Evolutionary conservation across 345 rosid genomes (phyloP), one percentile per base, ranked within the genome.

Genomic region (Jatropha curcas): DNA sequence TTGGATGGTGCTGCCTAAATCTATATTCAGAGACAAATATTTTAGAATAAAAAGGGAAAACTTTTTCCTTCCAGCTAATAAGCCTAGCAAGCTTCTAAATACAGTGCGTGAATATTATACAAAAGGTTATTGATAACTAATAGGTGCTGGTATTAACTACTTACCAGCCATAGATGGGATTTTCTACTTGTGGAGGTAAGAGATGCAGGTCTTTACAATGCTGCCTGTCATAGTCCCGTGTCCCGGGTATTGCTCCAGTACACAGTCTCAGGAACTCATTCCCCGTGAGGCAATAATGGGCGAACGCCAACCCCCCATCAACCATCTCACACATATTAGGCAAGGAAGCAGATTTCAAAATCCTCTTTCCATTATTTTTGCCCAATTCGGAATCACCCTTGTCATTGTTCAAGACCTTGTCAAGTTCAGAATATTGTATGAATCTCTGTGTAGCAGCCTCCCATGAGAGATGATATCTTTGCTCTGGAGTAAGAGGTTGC

Each of bases 401-500:
- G 7, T 68, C 79, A 17, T 76, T 46, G 41, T 76, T 84, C 64
- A 95, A 60, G 78, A 95, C 60, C 75, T 66, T 87, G 65, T 86
- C 90, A 1, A 95, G 94, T 56, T 91, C 98, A 0, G 99, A 92
- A 70, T 86, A 86, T 72, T 92, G 92, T 76, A 86, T 77, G 75
- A 95, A 95, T 82, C 98, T 92, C 71, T 91, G 88, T 24, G 97
- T 95, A 13, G 99, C 98, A 60, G 99, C 99, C 76, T 95, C 99
- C 99, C 99, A 92, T 2, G 99, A 92, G 20, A 95, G 96, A 67
- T 81, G 76, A 73, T 90, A 89, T 71, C 83, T 87, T 82, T 95
- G 97, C 73, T 89, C 94, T 0, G 92, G 88, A 4, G 94, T 90
- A 56, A 95, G 94, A 1, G 97, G 98, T 24, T 79, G 88, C 52